Conservation (phyloP, 2,329 filamentous ascomycete genomes). For the Pseudomassariella vexata region DNA sequence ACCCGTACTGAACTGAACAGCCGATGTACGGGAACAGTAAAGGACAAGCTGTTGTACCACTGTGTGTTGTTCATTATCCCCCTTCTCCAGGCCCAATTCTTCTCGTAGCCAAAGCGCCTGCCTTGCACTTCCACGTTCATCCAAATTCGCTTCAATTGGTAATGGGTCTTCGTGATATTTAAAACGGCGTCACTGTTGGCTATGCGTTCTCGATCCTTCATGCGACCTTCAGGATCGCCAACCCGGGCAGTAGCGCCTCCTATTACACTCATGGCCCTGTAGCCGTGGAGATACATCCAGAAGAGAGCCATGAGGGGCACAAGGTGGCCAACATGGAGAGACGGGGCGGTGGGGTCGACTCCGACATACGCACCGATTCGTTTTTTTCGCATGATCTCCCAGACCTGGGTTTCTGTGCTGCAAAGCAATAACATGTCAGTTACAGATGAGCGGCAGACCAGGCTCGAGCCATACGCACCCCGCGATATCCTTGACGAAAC, state of each 20-base stretch:
- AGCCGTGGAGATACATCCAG: constrained; percentile 77
- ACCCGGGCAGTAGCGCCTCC: constrained; percentile 73
- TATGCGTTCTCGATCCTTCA: constrained; percentile 53
- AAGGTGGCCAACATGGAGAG: constrained; percentile 75
- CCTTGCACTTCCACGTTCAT: constrained; percentile 63
- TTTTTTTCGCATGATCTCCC: constrained; percentile 57
- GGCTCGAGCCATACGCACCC: constrained; percentile 45
- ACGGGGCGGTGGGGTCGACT: constrained; percentile 75
- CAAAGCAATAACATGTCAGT: constrained; percentile 7
- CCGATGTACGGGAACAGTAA: constrained; percentile 70
- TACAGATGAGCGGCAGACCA: constrained; percentile 2
- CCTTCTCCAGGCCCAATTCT: constrained; percentile 60
- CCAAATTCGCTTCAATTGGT: constrained; percentile 69
- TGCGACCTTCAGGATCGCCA: constrained; percentile 70
- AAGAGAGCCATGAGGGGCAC: constrained; percentile 78
- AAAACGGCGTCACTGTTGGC: constrained; percentile 45
- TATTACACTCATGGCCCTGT: constrained; percentile 60
- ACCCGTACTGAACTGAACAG: constrained; percentile 71
- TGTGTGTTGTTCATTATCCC: constrained; percentile 73
- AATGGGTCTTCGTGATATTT: constrained; percentile 64
- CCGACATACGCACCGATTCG: constrained; percentile 73
- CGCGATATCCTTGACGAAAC: constrained; percentile 67
- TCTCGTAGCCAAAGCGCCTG: constrained; percentile 57
- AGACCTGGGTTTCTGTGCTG: constrained; percentile 38
- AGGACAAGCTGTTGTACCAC: constrained; percentile 70